A percentile compares a stretch with the other conserved stretches of the same genome.
phyloP scores from a whole-genome alignment of 805 yeast genomes.

The Monosporozyma siamensis region DNA sequence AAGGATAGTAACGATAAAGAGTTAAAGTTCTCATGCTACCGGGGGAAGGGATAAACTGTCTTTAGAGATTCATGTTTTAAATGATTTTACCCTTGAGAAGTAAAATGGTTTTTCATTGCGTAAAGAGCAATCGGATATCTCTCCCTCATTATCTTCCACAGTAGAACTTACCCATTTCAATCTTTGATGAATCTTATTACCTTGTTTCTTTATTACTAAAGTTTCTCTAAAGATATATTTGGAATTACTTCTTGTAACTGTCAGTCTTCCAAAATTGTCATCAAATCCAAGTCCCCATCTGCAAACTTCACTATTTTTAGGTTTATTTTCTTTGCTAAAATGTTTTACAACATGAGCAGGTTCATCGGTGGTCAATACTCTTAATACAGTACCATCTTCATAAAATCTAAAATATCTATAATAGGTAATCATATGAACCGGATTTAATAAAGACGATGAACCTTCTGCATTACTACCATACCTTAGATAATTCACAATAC shows the following conservation, averaged over 20 bases:
- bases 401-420: constrained; percentile 77
- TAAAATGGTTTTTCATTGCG: constrained; percentile 71
- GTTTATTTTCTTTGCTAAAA: constrained; percentile 32
- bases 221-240: constrained; percentile 56
- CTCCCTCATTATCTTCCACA: constrained; percentile 48
- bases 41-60: too few species aligned
- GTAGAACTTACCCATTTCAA: constrained; percentile 62
- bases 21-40: too few species aligned
- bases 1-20: too few species aligned
- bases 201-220: constrained; percentile 49
- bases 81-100: constrained; percentile 53
- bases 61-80: neutral
- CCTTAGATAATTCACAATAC: constrained; percentile 74
- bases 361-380: constrained; percentile 60
- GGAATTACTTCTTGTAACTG: constrained; percentile 48
- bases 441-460: constrained; percentile 59
- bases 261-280: constrained; percentile 41
- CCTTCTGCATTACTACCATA: constrained; percentile 70
- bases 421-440: constrained; percentile 77
- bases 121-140: constrained; percentile 45
- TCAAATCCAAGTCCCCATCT: constrained; percentile 49
- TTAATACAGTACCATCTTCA: constrained; percentile 65
- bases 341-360: constrained; percentile 59
- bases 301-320: constrained; percentile 39
- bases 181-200: constrained; percentile 56